Percentiles rank a stretch among this genome's conserved stretches.
Conservation (phyloP, 306 rosid species). For the Vigna angularis region DNA sequence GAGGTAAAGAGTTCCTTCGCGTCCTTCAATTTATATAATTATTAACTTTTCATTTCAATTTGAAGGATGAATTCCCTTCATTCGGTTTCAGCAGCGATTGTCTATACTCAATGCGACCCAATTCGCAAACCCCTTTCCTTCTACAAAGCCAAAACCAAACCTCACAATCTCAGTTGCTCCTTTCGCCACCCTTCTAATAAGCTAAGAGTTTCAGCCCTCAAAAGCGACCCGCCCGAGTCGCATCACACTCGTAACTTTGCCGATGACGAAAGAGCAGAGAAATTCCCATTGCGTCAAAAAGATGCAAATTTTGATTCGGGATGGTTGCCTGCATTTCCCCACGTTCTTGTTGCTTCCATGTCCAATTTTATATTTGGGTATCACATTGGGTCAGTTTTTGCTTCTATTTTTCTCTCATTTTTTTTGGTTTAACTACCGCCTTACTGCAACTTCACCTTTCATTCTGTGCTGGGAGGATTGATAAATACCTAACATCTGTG, state of each 20-base stretch:
- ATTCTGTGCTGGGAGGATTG: too few species aligned
- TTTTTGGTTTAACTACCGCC: not conserved
- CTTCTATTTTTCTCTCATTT: not conserved
- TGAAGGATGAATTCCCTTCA: conserved; percentile 36
- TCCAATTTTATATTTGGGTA: conserved; percentile 88
- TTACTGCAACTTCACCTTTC: too few species aligned
- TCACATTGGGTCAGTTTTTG: conserved; percentile 77
- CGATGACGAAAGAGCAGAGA: conserved; percentile 47
- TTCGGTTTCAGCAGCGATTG: conserved; percentile 32
- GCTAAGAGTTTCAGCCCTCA: conserved; percentile 49
- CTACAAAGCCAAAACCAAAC: conserved; percentile 1
- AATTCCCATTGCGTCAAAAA: conserved; percentile 27
- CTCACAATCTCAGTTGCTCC: conserved; percentile 26
- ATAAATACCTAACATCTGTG: too few species aligned
- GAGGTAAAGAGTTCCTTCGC: too few species aligned
- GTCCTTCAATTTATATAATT: too few species aligned
- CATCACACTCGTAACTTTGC: conserved; percentile 30
- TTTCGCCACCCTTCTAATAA: conserved; percentile 32
- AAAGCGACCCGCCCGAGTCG: conserved; percentile 49
- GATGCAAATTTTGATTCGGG: conserved; percentile 51
- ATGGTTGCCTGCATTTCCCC: conserved; percentile 88
- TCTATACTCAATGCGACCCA: conserved; percentile 21
- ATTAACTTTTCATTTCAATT: not conserved
- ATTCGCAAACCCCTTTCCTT: conserved; percentile 19
- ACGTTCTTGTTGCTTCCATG: conserved; percentile 74